Conservation (phyloP, 2,329 filamentous ascomycete genomes). For the Microsporum audouinii region DNA sequence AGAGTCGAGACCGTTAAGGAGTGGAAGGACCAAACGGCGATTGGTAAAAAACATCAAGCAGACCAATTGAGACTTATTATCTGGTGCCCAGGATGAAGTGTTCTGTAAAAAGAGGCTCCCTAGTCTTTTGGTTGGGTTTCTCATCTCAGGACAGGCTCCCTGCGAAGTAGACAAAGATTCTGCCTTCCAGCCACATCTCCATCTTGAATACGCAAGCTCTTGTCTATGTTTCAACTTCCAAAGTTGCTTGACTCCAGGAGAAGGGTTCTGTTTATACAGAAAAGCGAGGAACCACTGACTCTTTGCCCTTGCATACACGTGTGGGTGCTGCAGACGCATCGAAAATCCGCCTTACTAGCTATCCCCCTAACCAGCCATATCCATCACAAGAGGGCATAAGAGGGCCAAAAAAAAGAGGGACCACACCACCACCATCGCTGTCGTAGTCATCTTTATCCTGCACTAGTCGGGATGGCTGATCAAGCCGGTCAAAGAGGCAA, state of each 20-base stretch:
- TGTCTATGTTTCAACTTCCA: background rate
- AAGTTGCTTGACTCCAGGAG: background rate
- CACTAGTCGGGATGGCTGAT: background rate
- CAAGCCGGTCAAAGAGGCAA: background rate
- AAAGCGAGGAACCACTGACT: background rate
- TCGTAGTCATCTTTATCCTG: background rate
- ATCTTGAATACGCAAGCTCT: background rate
- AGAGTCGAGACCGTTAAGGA: background rate
- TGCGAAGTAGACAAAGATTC: no score
- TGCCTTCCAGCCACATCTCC: background rate
- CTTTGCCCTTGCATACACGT: slow-evolving; percentile 4
- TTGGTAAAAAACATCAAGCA: background rate
- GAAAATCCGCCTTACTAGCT: background rate
- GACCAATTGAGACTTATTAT: background rate
- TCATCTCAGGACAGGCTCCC: background rate
- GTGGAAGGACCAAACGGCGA: background rate
- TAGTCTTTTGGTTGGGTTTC: no score
- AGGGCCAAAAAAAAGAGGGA: background rate
- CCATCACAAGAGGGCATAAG: background rate
- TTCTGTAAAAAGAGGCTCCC: no score
- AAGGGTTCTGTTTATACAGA: no score
- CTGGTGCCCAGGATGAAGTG: background rate
- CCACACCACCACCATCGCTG: background rate
- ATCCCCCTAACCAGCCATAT: background rate
- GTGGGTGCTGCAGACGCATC: background rate